A percentile compares a stretch with the other conserved stretches of the same genome.
phyloP scores from a whole-genome alignment of 2,329 filamentous ascomycete species.

The Albifimbria verrucaria region DNA sequence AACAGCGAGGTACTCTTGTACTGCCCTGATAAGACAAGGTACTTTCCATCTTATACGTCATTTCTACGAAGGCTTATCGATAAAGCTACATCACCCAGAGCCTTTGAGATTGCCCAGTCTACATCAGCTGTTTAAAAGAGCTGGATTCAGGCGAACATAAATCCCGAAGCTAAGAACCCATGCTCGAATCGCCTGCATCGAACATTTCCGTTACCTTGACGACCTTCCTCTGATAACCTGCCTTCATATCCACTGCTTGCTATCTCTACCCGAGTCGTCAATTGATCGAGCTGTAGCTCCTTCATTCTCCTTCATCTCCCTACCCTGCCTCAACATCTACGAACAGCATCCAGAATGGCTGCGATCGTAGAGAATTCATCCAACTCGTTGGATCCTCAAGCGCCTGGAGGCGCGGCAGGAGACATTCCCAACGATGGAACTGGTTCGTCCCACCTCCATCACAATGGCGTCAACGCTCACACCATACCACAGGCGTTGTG shows the following conservation, averaged over 20 bases:
- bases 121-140: background rate
- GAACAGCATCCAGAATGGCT: constrained; percentile 24
- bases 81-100: background rate
- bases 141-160: background rate
- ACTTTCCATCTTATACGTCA: background rate
- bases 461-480: constrained; percentile 9
- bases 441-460: constrained; percentile 45
- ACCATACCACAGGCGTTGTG: constrained; percentile 64
- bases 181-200: too few relatives aligned
- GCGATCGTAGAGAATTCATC: constrained; percentile 34
- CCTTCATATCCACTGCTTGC: background rate
- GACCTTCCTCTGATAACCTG: too few relatives aligned
- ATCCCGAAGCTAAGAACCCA: too few relatives aligned
- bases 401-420: constrained; percentile 37
- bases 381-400: constrained; percentile 38
- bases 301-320: constrained; percentile 9
- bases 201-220: too few relatives aligned
- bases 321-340: constrained; percentile 11
- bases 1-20: background rate
- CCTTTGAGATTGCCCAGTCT: background rate
- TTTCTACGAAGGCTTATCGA: background rate
- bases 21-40: too few relatives aligned
- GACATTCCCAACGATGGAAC: constrained; percentile 67
- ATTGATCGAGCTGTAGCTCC: constrained; percentile 3
- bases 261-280: constrained; percentile 9